A percentile compares a stretch with the other conserved stretches of the same genome.
These are phyloP conservation scores for Vachellia pachyceras DNA, from an alignment of 306 rosid species.

Conservation along the genomic window DNA sequence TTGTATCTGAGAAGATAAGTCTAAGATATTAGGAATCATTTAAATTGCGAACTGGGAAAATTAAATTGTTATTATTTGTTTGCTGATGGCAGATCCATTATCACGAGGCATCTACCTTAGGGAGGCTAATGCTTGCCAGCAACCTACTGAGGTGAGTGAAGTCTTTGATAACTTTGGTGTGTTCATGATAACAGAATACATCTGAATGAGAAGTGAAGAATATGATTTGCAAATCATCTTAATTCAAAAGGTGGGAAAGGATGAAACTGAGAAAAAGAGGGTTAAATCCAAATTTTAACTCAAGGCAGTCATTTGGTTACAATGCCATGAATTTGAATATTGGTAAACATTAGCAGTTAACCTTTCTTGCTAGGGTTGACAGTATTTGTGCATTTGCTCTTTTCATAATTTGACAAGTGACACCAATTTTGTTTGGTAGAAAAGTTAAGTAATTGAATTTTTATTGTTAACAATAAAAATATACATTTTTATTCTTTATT, in stretches of 20 bases:
- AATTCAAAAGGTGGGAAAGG: conserved; percentile 17
- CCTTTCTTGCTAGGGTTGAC: neutral
- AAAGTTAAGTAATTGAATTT: neutral
- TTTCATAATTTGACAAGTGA: neutral
- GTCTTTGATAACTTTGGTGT: conserved; percentile 38
- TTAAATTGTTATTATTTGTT: conserved; percentile 40
- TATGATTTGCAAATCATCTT: conserved; percentile 6
- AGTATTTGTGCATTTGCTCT: neutral
- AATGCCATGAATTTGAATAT: conserved; percentile 16
- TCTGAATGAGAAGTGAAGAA: conserved; percentile 10
- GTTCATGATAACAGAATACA: conserved; percentile 15
- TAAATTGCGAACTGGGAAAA: neutral
- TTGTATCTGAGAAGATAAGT: neutral
- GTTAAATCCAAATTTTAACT: conserved; percentile 22
- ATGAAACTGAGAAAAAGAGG: conserved; percentile 1
- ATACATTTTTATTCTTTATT: neutral
- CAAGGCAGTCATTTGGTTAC: neutral
- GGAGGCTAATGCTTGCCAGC: conserved; percentile 80
- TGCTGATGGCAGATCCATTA: conserved; percentile 66
- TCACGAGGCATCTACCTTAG: conserved; percentile 93
- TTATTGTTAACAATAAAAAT: no score
- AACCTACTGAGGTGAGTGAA: conserved; percentile 84
- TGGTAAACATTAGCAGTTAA: conserved; percentile 22
- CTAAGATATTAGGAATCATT: neutral
- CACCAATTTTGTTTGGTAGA: neutral